Base-by-base conservation (phyloP, 2,329 filamentous ascomycete species). In the Ilyonectria sp. region DNA sequence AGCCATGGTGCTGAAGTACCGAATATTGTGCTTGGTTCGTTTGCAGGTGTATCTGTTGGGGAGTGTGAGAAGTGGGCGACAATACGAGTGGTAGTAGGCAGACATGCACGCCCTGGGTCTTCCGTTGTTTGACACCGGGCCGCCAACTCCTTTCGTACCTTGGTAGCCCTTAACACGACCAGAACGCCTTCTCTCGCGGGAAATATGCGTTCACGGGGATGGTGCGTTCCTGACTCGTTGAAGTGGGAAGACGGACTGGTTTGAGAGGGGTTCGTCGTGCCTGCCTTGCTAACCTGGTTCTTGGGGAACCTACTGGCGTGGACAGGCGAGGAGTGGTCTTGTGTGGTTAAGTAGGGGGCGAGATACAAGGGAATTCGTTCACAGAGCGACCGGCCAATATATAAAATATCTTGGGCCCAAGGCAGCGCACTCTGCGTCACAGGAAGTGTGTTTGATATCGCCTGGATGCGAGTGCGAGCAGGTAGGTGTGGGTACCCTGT, bases 1-100 rank as follows among this genome's bases (percentile, higher is more conserved):
- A 60, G 74, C 71, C 79, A 81, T 81, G n/a, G 37, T 69, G 62
- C 23, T 31, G 21, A 56, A n/a, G 11, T 31, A 19, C 4, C 29
- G 29, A 23, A 9, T 23, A 33, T 21, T 31, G n/a, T 43, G 43
- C n/a, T 35, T 40, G 3, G 9, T 29, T 40, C 19, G 29, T 50
- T 31, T 49, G 55, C n/a, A 43, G 6, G 31, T 31, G 57, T 62
- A 54, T 50, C 63, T 66, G 31, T 19, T 13, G 44, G n/a, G 13
- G 17, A n/a, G 26, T 65, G 52, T 65, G 50, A 65, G 63, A 61
- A 56, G 50, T 10, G 23, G n/a, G 10, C 31, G 46, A 23, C 17
- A 17, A 23, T 43, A 52, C 26, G 40, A 29, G 19, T n/a, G 19
- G 19, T 26, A 43, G 56, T 21, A 31, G 21, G 31, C 50, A 53